phyloP scores from a whole-genome alignment of 2,329 filamentous ascomycete genomes.

The Daldinia sp. region DNA sequence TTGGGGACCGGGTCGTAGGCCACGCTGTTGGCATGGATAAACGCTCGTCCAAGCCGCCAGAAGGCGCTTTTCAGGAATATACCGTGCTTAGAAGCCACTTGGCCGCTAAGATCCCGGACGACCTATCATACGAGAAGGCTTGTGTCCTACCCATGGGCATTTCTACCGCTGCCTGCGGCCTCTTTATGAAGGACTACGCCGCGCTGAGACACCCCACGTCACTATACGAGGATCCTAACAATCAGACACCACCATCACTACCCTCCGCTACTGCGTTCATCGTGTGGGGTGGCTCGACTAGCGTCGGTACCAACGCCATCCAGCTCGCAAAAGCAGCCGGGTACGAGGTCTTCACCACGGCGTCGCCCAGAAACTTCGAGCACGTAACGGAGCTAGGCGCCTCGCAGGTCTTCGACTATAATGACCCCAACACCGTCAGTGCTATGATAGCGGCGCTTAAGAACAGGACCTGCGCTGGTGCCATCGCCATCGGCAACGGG shows the following conservation, averaged over 20 bases:
- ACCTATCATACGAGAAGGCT: slow-evolving; percentile 14
- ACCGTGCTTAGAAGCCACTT: slow-evolving; percentile 15
- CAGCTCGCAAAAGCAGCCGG: slow-evolving; percentile 58
- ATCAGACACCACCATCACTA: not conserved
- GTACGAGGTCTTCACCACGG: slow-evolving; percentile 56
- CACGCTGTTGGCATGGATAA: slow-evolving; percentile 12
- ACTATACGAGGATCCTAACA: not conserved
- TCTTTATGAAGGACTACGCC: slow-evolving; percentile 11
- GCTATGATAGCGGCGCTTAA: slow-evolving; percentile 45
- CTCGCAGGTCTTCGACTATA: slow-evolving; percentile 56
- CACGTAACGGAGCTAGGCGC: slow-evolving; percentile 56
- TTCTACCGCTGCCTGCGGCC: slow-evolving; percentile 20
- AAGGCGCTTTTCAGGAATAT: slow-evolving; percentile 29
- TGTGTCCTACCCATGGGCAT: slow-evolving; percentile 16
- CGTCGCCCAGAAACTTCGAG: slow-evolving; percentile 54
- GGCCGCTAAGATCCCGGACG: slow-evolving; percentile 5
- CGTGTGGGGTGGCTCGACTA: slow-evolving; percentile 18
- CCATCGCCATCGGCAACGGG: slow-evolving; percentile 34
- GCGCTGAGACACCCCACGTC: not conserved
- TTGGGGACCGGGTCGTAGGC: slow-evolving; percentile 22
- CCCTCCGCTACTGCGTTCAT: slow-evolving; percentile 8
- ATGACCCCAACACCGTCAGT: slow-evolving; percentile 42
- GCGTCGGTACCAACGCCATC: slow-evolving; percentile 49
- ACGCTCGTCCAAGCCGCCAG: slow-evolving; percentile 5
- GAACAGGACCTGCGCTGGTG: slow-evolving; percentile 34